Percentiles rank a stretch among this genome's conserved stretches.
phyloP scores from a whole-genome alignment of 345 rosid species.

The Psidium guajava region DNA sequence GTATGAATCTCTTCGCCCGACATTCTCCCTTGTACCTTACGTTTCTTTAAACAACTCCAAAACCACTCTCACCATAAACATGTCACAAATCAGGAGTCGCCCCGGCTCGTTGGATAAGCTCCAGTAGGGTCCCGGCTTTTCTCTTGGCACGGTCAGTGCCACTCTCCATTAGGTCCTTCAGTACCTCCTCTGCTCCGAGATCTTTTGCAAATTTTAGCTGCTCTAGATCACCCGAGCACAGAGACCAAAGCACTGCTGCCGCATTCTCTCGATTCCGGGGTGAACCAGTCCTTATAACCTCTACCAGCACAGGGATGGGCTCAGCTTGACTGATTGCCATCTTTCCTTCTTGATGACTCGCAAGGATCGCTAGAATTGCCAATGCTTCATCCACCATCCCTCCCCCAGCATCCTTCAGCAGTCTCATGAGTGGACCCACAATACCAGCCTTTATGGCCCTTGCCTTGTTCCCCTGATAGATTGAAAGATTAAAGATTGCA shows the following conservation, averaged over 20 bases:
- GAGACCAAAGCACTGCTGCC: slow-evolving; percentile 71
- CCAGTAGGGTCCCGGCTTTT: slow-evolving; percentile 74
- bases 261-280: slow-evolving; percentile 94
- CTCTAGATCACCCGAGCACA: slow-evolving; percentile 53
- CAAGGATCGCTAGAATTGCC: slow-evolving; percentile 87
- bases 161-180: slow-evolving; percentile 68
- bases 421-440: slow-evolving; percentile 54
- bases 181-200: slow-evolving; percentile 56
- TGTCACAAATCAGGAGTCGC: neutral
- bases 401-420: slow-evolving; percentile 81
- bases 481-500: slow-evolving; percentile 86
- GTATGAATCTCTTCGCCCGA: neutral
- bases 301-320: slow-evolving; percentile 61
- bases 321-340: slow-evolving; percentile 62
- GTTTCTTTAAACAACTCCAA: neutral
- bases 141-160: slow-evolving; percentile 98
- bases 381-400: slow-evolving; percentile 96
- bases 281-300: slow-evolving; percentile 76
- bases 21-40: neutral
- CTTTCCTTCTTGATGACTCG: slow-evolving; percentile 86
- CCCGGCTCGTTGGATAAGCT: slow-evolving; percentile 53
- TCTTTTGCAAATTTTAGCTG: slow-evolving; percentile 61
- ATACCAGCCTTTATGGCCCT: slow-evolving; percentile 95
- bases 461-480: slow-evolving; percentile 94
- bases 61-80: neutral